Evolutionary conservation across 2,329 filamentous ascomycete species (phyloP).

Genomic region (Aureobasidium pullulans): DNA sequence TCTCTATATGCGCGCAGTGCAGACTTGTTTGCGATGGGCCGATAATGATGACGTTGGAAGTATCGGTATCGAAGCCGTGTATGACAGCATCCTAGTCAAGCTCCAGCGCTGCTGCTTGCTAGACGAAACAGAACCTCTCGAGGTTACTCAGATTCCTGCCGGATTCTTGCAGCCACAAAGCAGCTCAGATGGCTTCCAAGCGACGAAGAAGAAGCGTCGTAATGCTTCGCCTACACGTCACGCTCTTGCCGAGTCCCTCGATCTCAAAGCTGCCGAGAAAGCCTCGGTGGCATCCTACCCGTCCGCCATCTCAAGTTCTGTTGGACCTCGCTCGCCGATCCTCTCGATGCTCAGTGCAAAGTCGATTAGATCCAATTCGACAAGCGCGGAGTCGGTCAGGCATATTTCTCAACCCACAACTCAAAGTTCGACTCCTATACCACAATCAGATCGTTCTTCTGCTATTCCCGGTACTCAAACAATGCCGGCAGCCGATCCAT

Average conservation of each 20-base stretch:
- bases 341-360: slow-evolving; percentile 5
- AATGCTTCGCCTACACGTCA: not conserved
- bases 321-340: slow-evolving; percentile 4
- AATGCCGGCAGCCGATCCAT: not conserved
- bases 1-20: slow-evolving; percentile 67
- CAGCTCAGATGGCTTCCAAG: not conserved
- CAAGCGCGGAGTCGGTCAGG: not conserved
- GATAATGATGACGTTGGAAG: slow-evolving; percentile 34
- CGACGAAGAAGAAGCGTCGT: not conserved
- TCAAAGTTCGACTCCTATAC: not conserved
- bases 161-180: not conserved
- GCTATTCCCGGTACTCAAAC: not conserved
- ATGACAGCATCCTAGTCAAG: slow-evolving; percentile 25
- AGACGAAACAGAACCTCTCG: slow-evolving; percentile 23
- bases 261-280: not conserved
- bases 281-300: not conserved
- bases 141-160: slow-evolving; percentile 6
- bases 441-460: not conserved
- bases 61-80: slow-evolving; percentile 16
- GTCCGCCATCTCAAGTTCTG: slow-evolving; percentile 6
- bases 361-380: not conserved
- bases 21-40: slow-evolving; percentile 63
- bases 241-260: not conserved
- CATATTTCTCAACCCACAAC: not conserved
- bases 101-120: slow-evolving; percentile 30